A percentile compares a stretch with the other conserved stretches of the same genome.
phyloP scores from a whole-genome alignment of 306 rosid species.

The Prunus dulcis region DNA sequence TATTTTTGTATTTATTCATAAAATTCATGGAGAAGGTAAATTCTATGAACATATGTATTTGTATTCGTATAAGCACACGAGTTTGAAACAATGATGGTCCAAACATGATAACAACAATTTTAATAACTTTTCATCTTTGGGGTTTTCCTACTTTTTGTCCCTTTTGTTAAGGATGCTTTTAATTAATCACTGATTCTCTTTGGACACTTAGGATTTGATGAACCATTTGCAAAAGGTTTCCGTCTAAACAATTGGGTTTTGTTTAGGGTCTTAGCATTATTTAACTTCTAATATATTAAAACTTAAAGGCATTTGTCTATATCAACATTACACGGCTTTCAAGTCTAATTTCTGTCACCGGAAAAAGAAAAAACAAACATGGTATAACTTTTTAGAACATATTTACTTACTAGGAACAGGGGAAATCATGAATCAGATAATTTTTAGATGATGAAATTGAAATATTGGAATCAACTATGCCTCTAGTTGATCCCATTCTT shows the following conservation, averaged over 20 bases:
- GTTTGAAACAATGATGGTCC: conserved; percentile 5
- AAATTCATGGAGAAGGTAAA: background rate
- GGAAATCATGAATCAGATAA: rapidly evolving
- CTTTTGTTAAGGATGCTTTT: conserved; percentile 16
- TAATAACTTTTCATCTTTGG: background rate
- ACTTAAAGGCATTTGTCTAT: background rate
- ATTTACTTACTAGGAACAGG: rapidly evolving
- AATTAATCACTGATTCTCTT: conserved; percentile 15
- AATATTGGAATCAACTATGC: too few relatives aligned
- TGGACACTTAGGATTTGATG: conserved; percentile 18
- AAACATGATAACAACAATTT: conserved; percentile 6
- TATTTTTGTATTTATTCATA: too few relatives aligned
- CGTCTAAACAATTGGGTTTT: conserved; percentile 12
- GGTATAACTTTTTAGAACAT: too few relatives aligned
- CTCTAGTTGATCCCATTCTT: too few relatives aligned
- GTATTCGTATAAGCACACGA: background rate
- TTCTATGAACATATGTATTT: background rate
- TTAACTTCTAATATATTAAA: background rate
- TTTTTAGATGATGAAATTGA: too few relatives aligned
- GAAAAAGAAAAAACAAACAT: too few relatives aligned
- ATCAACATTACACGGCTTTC: background rate
- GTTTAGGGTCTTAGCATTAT: background rate
- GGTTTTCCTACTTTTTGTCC: conserved; percentile 17
- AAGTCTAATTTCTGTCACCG: background rate
- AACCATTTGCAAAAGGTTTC: conserved; percentile 16